These are phyloP conservation scores for Monosporozyma siamensis DNA, from an alignment of 805 yeast species.

Conservation along the genomic window DNA sequence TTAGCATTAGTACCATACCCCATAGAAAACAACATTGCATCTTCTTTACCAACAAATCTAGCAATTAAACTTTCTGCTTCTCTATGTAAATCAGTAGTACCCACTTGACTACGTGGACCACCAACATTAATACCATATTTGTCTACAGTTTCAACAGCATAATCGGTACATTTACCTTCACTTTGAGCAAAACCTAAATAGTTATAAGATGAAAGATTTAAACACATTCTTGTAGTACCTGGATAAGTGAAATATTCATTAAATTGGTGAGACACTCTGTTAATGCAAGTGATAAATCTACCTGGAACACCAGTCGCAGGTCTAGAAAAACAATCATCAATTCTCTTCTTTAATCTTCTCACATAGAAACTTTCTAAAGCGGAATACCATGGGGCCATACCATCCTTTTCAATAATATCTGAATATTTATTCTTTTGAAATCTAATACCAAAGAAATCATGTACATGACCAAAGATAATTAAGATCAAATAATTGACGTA, in stretches of 20 bases:
- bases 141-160: constrained; percentile 53
- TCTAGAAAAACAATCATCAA: constrained; percentile 91
- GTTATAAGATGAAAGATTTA: constrained; percentile 85
- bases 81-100: constrained; percentile 65
- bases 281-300: constrained; percentile 72
- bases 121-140: constrained; percentile 69
- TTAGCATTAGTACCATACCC: constrained; percentile 95
- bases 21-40: constrained; percentile 77
- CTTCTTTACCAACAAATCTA: constrained; percentile 82
- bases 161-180: constrained; percentile 80
- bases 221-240: constrained; percentile 67
- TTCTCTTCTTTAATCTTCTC: constrained; percentile 80
- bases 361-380: constrained; percentile 91
- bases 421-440: constrained; percentile 58
- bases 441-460: constrained; percentile 76
- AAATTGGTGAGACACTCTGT: constrained; percentile 60
- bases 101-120: constrained; percentile 67
- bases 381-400: constrained; percentile 92
- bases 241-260: constrained; percentile 60
- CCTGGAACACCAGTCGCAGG: constrained; percentile 99
- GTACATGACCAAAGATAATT: constrained; percentile 80
- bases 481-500: constrained; percentile 77
- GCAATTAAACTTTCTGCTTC: constrained; percentile 74
- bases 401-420: constrained; percentile 68
- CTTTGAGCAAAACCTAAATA: constrained; percentile 96